Conservation (phyloP, 2,329 filamentous ascomycete genomes). For the Alternaria incomplexa region DNA sequence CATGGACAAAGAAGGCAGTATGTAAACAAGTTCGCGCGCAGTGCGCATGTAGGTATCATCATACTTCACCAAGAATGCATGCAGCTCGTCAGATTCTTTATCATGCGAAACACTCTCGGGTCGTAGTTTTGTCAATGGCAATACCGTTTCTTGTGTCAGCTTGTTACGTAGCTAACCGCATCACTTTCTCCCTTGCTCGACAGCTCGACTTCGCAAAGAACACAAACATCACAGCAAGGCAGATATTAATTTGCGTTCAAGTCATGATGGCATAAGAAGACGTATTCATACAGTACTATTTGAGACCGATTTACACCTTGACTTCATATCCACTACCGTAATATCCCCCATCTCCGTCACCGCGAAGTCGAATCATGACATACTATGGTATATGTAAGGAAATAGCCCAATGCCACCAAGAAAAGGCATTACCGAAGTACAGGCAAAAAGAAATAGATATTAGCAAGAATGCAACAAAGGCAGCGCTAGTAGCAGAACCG, state of each 20-base stretch:
- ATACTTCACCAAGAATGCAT: too few species aligned
- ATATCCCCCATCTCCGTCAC: conserved; percentile 23
- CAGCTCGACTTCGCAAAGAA: background rate
- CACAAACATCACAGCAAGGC: background rate
- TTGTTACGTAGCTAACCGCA: too few species aligned
- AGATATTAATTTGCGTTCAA: background rate
- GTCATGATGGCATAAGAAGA: background rate
- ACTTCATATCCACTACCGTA: conserved; percentile 26
- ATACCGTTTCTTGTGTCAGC: too few species aligned
- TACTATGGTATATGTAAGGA: conserved; percentile 47
- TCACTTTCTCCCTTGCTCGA: too few species aligned
- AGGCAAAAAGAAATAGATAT: conserved; percentile 30
- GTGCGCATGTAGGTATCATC: too few species aligned
- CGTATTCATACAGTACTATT: conserved; percentile 37
- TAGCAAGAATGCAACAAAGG: conserved; percentile 30
- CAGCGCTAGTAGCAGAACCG: conserved; percentile 29
- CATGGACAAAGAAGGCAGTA: too few species aligned
- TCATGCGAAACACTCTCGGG: too few species aligned
- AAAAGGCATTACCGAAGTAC: conserved; percentile 20
- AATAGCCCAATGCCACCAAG: conserved; percentile 27
- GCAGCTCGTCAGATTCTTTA: too few species aligned
- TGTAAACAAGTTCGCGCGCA: too few species aligned
- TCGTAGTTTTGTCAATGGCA: too few species aligned
- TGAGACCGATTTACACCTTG: conserved; percentile 19
- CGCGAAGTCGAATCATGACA: conserved; percentile 35